phyloP scores from a whole-genome alignment of 2,329 filamentous ascomycete species.

The Colletotrichum salicis region DNA sequence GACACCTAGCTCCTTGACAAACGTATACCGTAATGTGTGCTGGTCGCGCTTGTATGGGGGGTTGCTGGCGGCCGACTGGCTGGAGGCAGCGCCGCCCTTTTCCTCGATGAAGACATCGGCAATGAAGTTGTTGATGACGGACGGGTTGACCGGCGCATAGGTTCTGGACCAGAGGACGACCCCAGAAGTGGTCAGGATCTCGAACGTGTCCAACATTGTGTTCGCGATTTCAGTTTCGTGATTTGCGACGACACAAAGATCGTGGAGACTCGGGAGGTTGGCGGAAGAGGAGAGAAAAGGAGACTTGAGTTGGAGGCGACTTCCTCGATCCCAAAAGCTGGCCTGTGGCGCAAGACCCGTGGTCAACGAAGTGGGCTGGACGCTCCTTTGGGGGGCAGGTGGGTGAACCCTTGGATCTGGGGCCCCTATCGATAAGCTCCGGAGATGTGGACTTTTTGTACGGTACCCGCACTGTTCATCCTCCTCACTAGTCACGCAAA shows the following conservation, averaged over 20 bases:
- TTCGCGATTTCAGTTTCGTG: not conserved
- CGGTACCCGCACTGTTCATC: not conserved
- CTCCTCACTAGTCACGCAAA: accelerated
- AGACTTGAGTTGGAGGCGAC: constrained; percentile 15
- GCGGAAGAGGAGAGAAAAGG: not conserved
- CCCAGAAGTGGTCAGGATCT: constrained; percentile 94
- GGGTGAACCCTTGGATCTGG: not conserved
- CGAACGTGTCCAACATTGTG: constrained; percentile 92
- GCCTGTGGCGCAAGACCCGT: constrained; percentile 32
- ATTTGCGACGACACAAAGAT: constrained; percentile 3
- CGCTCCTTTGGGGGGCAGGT: constrained; percentile 7
- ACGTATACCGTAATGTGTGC: constrained; percentile 94
- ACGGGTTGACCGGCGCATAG: constrained; percentile 81
- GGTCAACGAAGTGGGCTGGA: constrained; percentile 20
- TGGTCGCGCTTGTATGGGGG: constrained; percentile 89
- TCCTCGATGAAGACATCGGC: constrained; percentile 98
- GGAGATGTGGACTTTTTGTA: constrained; percentile 3
- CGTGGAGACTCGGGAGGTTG: not conserved
- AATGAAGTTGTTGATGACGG: constrained; percentile 93
- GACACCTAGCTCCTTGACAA: constrained; percentile 89
- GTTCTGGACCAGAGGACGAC: constrained; percentile 96
- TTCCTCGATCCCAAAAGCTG: constrained; percentile 32
- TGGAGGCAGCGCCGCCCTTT: constrained; percentile 73
- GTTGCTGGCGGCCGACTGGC: constrained; percentile 69
- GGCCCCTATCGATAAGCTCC: constrained; percentile 28